A percentile compares a stretch with the other conserved stretches of the same genome.
phyloP scores from a whole-genome alignment of 2,329 filamentous ascomycete species.

The Fusarium succisae region DNA sequence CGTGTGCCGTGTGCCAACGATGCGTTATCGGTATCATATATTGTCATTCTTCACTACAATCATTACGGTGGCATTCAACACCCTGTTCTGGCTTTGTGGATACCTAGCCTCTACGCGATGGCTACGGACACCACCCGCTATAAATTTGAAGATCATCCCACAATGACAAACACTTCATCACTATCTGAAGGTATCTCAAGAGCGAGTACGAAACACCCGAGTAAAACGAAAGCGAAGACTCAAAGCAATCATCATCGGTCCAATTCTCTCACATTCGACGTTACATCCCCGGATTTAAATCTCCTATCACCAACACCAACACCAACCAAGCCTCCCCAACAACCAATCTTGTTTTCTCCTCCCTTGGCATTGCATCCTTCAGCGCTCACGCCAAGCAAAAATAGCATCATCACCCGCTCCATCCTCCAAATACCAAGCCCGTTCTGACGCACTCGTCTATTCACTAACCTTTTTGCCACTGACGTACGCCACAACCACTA shows the following conservation, averaged over 20 bases:
- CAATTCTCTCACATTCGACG: neutral
- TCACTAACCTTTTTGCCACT: slow-evolving; percentile 8
- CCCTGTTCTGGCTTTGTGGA: neutral
- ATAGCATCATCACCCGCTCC: slow-evolving; percentile 9
- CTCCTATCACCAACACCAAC: neutral
- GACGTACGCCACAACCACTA: neutral
- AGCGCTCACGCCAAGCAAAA: slow-evolving; percentile 17
- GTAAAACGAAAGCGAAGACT: neutral
- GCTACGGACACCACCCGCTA: neutral
- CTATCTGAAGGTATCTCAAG: neutral
- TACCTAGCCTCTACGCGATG: neutral
- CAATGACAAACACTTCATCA: neutral
- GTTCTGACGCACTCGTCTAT: neutral
- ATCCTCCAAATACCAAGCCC: neutral
- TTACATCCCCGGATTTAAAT: neutral
- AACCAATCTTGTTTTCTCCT: slow-evolving; percentile 12
- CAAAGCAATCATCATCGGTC: neutral
- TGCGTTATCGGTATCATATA: neutral
- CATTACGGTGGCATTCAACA: no score
- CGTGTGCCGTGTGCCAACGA: neutral
- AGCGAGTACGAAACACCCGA: neutral
- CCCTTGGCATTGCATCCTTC: slow-evolving; percentile 13
- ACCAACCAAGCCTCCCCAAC: neutral
- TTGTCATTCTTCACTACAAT: neutral
- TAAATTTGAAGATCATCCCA: neutral